Percentiles rank a stretch among this genome's conserved stretches.
Evolutionary conservation across 805 yeast genomes (phyloP).

Genomic region (Cyberlindnera veronae): DNA sequence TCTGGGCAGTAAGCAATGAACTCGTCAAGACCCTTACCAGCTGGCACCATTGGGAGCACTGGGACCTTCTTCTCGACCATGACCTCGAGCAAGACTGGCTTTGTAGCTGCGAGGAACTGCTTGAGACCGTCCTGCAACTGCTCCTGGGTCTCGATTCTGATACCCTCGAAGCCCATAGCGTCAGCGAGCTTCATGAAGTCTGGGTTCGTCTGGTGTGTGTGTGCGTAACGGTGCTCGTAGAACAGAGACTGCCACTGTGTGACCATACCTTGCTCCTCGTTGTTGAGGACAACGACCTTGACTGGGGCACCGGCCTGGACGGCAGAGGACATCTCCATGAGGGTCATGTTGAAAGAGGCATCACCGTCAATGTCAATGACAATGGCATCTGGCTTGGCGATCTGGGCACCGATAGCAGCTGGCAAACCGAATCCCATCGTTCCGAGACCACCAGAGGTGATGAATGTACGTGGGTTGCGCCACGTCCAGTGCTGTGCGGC

Average conservation of each 20-base stretch:
- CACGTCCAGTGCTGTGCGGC: constrained; percentile 97
- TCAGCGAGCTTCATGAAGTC: constrained; percentile 91
- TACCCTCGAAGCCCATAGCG: constrained; percentile 87
- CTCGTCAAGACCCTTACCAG: constrained; percentile 91
- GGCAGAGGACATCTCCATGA: constrained; percentile 89
- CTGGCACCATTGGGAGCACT: constrained; percentile 97
- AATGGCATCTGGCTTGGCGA: constrained; percentile 89
- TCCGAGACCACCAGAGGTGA: constrained; percentile 98
- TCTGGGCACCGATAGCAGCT: constrained; percentile 97
- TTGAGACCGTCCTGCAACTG: constrained; percentile 57
- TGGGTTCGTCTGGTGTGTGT: constrained; percentile 95
- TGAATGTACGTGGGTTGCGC: constrained; percentile 87
- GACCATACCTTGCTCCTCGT: constrained; percentile 99
- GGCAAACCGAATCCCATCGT: constrained; percentile 99
- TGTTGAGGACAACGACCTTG: constrained; percentile 84
- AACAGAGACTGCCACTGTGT: constrained; percentile 99
- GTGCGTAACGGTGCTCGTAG: constrained; percentile 96
- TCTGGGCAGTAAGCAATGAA: constrained; percentile 84
- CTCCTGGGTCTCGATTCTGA: constrained; percentile 65
- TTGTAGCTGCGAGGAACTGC: constrained; percentile 64
- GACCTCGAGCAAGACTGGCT: constrained; percentile 88
- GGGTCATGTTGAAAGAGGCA: constrained; percentile 98
- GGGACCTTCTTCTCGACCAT: constrained; percentile 86
- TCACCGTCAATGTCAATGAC: constrained; percentile 98
- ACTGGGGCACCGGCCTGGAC: constrained; percentile 92